Percentiles rank a stretch among this genome's conserved stretches.
Conservation (phyloP, 352 stramenopile genomes). For the Globisporangium abappressorium region DNA sequence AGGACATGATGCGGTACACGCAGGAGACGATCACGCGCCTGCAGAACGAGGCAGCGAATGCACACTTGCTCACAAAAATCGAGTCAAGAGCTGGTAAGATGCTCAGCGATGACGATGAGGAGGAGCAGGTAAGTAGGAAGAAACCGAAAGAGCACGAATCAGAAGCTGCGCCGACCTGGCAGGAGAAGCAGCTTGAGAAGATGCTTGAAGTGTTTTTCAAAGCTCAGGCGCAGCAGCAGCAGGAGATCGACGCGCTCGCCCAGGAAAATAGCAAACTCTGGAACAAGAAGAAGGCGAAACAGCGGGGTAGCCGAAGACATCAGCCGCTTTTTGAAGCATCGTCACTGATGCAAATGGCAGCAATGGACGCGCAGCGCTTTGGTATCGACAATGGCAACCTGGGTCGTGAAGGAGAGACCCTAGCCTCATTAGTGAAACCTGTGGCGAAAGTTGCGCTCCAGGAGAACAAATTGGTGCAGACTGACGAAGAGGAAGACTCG, state of each 20-base stretch:
- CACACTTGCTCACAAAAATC: slow-evolving; percentile 20
- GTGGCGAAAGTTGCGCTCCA: slow-evolving; percentile 11
- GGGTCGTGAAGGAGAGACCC: not conserved
- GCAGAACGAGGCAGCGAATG: slow-evolving; percentile 35
- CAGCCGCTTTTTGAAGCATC: slow-evolving; percentile 6
- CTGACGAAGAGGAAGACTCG: slow-evolving; percentile 35
- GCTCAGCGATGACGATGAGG: slow-evolving; percentile 44
- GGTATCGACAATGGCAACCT: slow-evolving; percentile 44
- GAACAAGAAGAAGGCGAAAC: slow-evolving; percentile 31
- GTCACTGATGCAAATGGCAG: slow-evolving; percentile 49
- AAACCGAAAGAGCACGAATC: slow-evolving; percentile 5
- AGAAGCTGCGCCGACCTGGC: slow-evolving; percentile 8
- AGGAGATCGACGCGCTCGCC: slow-evolving; percentile 54
- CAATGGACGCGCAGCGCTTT: slow-evolving; percentile 62
- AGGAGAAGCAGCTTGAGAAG: slow-evolving; percentile 47
- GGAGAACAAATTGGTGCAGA: slow-evolving; percentile 61
- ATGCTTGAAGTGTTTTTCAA: slow-evolving; percentile 62
- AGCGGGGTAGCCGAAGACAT: not conserved
- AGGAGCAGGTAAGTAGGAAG: not conserved
- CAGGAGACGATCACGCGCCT: slow-evolving; percentile 47
- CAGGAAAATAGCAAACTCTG: slow-evolving; percentile 60
- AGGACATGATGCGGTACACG: slow-evolving; percentile 64
- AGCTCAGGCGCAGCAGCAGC: slow-evolving; percentile 55
- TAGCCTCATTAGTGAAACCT: not conserved
- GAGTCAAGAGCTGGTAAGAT: slow-evolving; percentile 38